Percentiles rank a stretch among this genome's conserved stretches.
phyloP scores from a whole-genome alignment of 1,284 basidiomycete genomes.

The Earliella scabrosa region DNA sequence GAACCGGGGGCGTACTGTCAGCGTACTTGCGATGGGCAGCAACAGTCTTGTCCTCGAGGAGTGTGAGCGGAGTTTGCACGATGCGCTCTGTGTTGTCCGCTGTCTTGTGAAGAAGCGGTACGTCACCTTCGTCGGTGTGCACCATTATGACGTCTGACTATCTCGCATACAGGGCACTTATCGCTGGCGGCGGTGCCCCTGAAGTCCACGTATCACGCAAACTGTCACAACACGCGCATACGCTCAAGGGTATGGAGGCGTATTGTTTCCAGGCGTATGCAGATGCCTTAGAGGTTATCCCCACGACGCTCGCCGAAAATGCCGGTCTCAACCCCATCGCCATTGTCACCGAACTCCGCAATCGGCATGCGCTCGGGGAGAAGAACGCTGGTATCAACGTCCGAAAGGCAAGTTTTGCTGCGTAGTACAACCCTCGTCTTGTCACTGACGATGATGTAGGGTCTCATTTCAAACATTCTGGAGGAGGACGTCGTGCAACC shows the following conservation, averaged over 20 bases:
- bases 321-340: conserved; percentile 98
- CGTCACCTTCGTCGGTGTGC: conserved; percentile 26
- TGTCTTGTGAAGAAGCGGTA: conserved; percentile 99
- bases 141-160: background rate
- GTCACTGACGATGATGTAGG: conserved; percentile 63
- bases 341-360: conserved; percentile 97
- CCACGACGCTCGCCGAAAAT: conserved; percentile 97
- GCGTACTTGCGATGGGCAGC: conserved; percentile 93
- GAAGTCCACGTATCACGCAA: conserved; percentile 98
- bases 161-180: conserved; percentile 82
- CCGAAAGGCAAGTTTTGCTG: conserved; percentile 84
- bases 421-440: no score
- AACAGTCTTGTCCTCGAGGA: conserved; percentile 97
- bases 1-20: conserved; percentile 94
- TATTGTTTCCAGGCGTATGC: conserved; percentile 99
- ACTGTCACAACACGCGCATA: conserved; percentile 91
- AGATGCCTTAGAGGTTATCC: conserved; percentile 97
- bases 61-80: conserved; percentile 96
- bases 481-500: conserved; percentile 99
- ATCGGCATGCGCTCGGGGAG: conserved; percentile 95
- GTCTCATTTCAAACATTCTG: conserved; percentile 93
- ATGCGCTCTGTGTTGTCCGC: conserved; percentile 97
- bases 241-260: conserved; percentile 97
- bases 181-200: conserved; percentile 96
- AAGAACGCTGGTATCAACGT: conserved; percentile 98